Percentiles rank a stretch among this genome's conserved stretches.
Conservation (phyloP, 2,329 filamentous ascomycete genomes). For the Dissoconium aciculare region DNA sequence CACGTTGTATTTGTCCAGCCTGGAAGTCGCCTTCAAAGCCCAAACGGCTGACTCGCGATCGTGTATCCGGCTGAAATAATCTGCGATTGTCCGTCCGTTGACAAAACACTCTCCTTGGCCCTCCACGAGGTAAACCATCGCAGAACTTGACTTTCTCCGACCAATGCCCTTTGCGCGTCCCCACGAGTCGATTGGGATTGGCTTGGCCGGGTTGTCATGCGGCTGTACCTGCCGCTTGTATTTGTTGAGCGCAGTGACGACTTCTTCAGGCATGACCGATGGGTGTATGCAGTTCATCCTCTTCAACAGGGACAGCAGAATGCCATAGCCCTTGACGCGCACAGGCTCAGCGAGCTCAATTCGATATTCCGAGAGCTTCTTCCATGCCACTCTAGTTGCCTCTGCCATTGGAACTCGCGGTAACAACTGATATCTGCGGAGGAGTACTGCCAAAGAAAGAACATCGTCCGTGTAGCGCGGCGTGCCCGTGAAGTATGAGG, state of each 20-base stretch:
- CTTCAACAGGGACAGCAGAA: slow-evolving; percentile 60
- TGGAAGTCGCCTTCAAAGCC: slow-evolving; percentile 67
- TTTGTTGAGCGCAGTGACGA: slow-evolving; percentile 46
- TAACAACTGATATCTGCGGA: slow-evolving; percentile 56
- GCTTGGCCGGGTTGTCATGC: slow-evolving; percentile 46
- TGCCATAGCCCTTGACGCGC: slow-evolving; percentile 62
- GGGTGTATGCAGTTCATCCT: slow-evolving; percentile 77
- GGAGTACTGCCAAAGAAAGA: slow-evolving; percentile 55
- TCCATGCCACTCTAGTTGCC: slow-evolving; percentile 65
- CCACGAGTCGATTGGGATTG: slow-evolving; percentile 55
- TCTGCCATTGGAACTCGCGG: slow-evolving; percentile 52
- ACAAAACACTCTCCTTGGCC: slow-evolving; percentile 79
- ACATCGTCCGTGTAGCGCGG: slow-evolving; percentile 76
- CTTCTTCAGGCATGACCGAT: slow-evolving; percentile 54
- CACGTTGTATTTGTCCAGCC: slow-evolving; percentile 93
- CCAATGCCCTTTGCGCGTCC: slow-evolving; percentile 71
- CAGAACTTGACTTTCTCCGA: slow-evolving; percentile 72
- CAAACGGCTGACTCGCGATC: slow-evolving; percentile 90
- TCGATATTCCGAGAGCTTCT: slow-evolving; percentile 62
- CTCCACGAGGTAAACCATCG: slow-evolving; percentile 78
- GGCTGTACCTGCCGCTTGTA: slow-evolving; percentile 67
- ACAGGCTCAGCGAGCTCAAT: slow-evolving; percentile 55
- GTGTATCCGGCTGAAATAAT: slow-evolving; percentile 75
- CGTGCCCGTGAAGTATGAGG: slow-evolving; percentile 87
- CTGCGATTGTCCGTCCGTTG: slow-evolving; percentile 72